A percentile compares a stretch with the other conserved stretches of the same genome.
Evolutionary conservation across 352 stramenopile species (phyloP).

Genomic region (Globisporangium megalacanthum): DNA sequence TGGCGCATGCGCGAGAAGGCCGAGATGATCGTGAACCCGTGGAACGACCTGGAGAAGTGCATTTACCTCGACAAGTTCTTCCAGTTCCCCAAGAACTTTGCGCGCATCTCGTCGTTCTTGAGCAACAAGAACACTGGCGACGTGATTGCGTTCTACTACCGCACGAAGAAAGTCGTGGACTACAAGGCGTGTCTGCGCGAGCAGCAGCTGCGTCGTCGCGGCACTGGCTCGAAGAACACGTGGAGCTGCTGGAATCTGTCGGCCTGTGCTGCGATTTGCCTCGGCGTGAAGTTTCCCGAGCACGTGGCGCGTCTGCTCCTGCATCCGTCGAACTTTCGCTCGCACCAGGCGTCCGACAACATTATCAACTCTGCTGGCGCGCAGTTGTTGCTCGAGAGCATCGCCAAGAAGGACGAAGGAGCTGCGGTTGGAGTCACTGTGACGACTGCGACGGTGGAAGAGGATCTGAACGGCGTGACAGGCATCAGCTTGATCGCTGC

Average conservation of each 20-base stretch:
- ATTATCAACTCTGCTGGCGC: conserved; percentile 75
- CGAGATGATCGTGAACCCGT: conserved; percentile 90
- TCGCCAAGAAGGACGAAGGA: conserved; percentile 8
- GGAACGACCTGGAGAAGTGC: conserved; percentile 98
- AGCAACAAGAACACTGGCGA: conserved; percentile 96
- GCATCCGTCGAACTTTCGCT: conserved; percentile 79
- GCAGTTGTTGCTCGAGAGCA: conserved; percentile 34
- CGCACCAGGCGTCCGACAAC: conserved; percentile 81
- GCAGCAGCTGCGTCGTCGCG: conserved; percentile 79
- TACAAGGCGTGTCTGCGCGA: conserved; percentile 94
- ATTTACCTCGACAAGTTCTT: conserved; percentile 99
- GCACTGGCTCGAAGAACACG: conserved; percentile 82
- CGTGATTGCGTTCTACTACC: conserved; percentile 98
- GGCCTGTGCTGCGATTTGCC: conserved; percentile 69
- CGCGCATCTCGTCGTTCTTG: conserved; percentile 92
- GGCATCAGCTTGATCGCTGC: neutral
- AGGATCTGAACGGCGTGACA: neutral
- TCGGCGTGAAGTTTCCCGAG: conserved; percentile 79
- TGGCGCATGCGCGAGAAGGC: conserved; percentile 59
- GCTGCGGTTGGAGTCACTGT: neutral
- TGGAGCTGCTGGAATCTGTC: conserved; percentile 88
- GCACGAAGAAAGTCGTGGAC: conserved; percentile 96
- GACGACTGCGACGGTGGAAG: neutral
- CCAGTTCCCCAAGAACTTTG: conserved; percentile 99
- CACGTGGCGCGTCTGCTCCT: conserved; percentile 61